These are phyloP conservation scores for Entrophospora sp. DNA, from an alignment of 192 early-diverging fungal genomes.

Conservation along the genomic window DNA sequence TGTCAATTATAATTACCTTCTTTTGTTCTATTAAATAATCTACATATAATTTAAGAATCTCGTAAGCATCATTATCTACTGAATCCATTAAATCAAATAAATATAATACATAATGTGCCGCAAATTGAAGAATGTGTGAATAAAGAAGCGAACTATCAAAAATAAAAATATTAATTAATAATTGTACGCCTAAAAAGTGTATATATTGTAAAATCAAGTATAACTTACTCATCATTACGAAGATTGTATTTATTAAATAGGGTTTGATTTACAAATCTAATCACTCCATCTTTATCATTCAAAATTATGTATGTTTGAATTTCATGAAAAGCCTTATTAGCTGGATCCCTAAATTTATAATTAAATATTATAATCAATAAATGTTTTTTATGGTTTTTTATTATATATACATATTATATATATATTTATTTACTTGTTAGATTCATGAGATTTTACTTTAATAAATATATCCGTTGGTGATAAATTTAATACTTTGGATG, in stretches of 20 bases:
- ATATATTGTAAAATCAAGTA: too few species aligned
- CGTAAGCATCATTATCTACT: neutral
- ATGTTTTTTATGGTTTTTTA: too few species aligned
- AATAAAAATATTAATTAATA: constrained; percentile 4
- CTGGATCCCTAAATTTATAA: constrained; percentile 12
- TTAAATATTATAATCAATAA: neutral
- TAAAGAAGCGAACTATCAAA: constrained; percentile 20
- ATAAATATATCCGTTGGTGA: neutral
- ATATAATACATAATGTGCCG: constrained; percentile 56
- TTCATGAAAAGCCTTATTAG: constrained; percentile 30
- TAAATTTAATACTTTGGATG: constrained; percentile 19
- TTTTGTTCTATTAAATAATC: neutral
- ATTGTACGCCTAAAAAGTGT: neutral
- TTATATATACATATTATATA: too few species aligned
- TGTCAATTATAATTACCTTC: neutral
- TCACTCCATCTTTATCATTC: constrained; percentile 27
- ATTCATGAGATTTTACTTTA: neutral
- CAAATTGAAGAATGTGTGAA: constrained; percentile 56
- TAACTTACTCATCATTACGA: neutral
- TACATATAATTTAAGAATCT: neutral
- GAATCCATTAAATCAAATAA: neutral
- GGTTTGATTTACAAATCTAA: constrained; percentile 28
- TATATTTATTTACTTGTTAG: neutral
- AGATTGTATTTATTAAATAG: constrained; percentile 2
- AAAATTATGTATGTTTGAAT: constrained; percentile 47